A percentile compares a stretch with the other conserved stretches of the same genome.
These are phyloP conservation scores for Sophora flavescens DNA, from an alignment of 306 rosid species.

Conservation along the genomic window DNA sequence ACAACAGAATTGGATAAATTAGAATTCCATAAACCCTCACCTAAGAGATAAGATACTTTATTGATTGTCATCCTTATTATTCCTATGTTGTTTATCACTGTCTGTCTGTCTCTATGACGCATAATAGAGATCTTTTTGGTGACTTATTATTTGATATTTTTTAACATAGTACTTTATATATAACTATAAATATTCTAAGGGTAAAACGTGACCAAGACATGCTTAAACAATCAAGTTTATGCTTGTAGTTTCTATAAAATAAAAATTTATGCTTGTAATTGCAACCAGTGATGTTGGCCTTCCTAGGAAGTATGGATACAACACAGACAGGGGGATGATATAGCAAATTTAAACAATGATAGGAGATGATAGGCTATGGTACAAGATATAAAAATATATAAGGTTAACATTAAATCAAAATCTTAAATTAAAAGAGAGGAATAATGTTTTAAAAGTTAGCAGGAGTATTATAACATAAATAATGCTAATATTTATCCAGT, in stretches of 20 bases:
- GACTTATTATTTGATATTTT: neutral
- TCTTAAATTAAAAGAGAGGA: too few species aligned
- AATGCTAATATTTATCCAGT: too few species aligned
- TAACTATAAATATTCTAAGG: constrained; percentile 17
- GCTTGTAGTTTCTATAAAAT: neutral
- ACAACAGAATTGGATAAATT: neutral
- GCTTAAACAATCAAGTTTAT: neutral
- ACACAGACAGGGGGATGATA: too few species aligned
- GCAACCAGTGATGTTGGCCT: neutral
- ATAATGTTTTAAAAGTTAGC: too few species aligned
- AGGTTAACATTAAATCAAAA: too few species aligned
- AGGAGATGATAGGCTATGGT: too few species aligned
- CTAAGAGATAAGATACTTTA: neutral
- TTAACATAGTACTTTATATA: neutral
- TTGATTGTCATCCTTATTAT: neutral
- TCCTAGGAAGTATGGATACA: neutral
- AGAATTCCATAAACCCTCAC: neutral
- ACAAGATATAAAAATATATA: too few species aligned
- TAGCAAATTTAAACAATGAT: too few species aligned
- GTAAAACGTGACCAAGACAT: neutral
- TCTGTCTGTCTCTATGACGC: neutral
- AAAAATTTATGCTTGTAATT: neutral
- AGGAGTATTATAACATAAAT: too few species aligned
- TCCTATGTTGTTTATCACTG: neutral
- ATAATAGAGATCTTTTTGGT: neutral